These are phyloP conservation scores for Rosellinia necatrix DNA, from an alignment of 2,329 filamentous ascomycete genomes.

Conservation along the genomic window DNA sequence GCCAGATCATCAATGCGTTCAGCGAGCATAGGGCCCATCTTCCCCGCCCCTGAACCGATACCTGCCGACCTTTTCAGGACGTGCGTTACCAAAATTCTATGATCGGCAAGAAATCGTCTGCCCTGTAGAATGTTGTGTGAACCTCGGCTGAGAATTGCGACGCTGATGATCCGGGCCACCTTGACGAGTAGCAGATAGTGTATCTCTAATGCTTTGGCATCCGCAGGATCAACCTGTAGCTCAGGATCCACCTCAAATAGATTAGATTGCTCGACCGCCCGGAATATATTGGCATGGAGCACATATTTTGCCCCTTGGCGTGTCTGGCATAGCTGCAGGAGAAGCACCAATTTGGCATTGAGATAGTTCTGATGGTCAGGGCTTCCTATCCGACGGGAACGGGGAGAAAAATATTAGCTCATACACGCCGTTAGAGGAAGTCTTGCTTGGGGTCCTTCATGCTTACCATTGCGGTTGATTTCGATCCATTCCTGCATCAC, in stretches of 20 bases:
- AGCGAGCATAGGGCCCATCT: constrained; percentile 50
- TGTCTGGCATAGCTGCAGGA: constrained; percentile 83
- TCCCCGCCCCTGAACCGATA: constrained; percentile 61
- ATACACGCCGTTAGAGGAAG: neutral
- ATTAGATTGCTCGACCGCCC: constrained; percentile 77
- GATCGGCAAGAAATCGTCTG: constrained; percentile 78
- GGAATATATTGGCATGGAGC: constrained; percentile 88
- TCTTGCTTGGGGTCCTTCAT: constrained; percentile 6
- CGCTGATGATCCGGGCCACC: constrained; percentile 79
- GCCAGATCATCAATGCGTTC: constrained; percentile 76
- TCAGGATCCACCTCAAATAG: constrained; percentile 91
- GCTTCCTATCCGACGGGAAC: constrained; percentile 39
- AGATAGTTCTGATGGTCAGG: constrained; percentile 56
- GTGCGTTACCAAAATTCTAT: constrained; percentile 81
- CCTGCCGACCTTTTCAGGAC: constrained; percentile 89
- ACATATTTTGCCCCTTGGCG: constrained; percentile 82
- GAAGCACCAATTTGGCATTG: constrained; percentile 77
- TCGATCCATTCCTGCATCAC: constrained; percentile 74
- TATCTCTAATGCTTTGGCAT: constrained; percentile 71
- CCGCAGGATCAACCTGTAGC: constrained; percentile 77
- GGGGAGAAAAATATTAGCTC: constrained; percentile 22
- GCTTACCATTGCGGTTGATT: constrained; percentile 59
- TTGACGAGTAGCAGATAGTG: constrained; percentile 85
- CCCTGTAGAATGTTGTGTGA: constrained; percentile 82
- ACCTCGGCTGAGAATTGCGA: constrained; percentile 80